phyloP scores from a whole-genome alignment of 176 grass and related monocot species.

The Saccharum officinarum region DNA sequence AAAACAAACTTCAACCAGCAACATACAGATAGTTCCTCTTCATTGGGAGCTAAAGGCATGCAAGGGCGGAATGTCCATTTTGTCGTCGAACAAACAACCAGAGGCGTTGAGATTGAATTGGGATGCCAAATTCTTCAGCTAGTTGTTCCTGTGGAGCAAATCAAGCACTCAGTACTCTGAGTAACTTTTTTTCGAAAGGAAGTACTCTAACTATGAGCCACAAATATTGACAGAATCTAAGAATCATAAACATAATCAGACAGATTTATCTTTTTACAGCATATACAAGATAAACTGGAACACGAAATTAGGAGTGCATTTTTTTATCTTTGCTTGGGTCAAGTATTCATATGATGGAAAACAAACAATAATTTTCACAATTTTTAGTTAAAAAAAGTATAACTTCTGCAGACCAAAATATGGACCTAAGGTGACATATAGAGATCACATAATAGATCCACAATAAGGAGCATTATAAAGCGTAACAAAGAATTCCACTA shows the following conservation, averaged over 20 bases:
- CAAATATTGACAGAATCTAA: neutral
- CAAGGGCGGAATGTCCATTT: constrained; percentile 4
- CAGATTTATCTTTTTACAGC: neutral
- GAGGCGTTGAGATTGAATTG: constrained; percentile 2
- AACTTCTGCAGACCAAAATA: too few species aligned
- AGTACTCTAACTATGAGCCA: neutral
- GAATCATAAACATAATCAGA: neutral
- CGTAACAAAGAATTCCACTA: too few species aligned
- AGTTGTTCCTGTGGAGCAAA: neutral
- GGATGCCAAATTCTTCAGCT: neutral
- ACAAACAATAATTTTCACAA: neutral
- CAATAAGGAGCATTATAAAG: too few species aligned
- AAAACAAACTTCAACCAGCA: too few species aligned
- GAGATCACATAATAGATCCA: too few species aligned
- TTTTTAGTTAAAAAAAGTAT: neutral
- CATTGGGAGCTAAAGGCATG: neutral
- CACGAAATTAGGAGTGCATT: neutral
- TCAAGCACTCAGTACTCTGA: neutral
- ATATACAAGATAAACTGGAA: neutral
- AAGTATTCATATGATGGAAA: neutral
- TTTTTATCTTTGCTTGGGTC: neutral
- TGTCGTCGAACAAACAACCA: neutral
- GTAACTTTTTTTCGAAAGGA: too few species aligned
- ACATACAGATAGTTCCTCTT: neutral
- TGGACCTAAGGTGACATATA: too few species aligned